Conservation (phyloP, 495 filamentous ascomycete species). For the Neohortaea acidophila region DNA sequence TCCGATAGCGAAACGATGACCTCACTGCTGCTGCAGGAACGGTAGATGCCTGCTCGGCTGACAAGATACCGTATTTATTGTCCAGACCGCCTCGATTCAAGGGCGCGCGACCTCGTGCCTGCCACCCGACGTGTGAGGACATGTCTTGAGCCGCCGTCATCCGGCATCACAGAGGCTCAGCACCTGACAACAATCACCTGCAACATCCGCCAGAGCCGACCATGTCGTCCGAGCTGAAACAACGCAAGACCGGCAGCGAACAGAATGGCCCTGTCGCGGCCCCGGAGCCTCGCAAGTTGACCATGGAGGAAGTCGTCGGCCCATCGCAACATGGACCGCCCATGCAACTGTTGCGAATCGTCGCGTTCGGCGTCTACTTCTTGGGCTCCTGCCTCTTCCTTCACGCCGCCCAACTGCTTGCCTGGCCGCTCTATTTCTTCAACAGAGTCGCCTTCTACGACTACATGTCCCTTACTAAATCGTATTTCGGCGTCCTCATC, state of each 20-base stretch:
- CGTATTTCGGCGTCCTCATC: constrained; percentile 55
- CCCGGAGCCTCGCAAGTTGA: not conserved
- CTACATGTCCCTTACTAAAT: constrained; percentile 65
- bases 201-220: not conserved
- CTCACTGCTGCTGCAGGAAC: no score
- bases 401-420: constrained; percentile 48
- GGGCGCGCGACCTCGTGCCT: no score
- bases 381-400: constrained; percentile 26
- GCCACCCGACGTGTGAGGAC: no score
- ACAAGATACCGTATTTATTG: no score
- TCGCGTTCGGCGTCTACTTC: constrained; percentile 16
- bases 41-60: no score
- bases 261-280: no score
- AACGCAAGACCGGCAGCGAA: not conserved
- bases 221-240: not conserved
- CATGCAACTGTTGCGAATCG: constrained; percentile 9
- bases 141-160: no score
- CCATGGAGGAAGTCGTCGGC: constrained; percentile 9
- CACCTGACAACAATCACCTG: not conserved
- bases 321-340: constrained; percentile 7
- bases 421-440: constrained; percentile 52
- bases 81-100: no score
- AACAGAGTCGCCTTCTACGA: constrained; percentile 56
- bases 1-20: no score
- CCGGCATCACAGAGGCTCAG: no score